Conservation (phyloP, 352 stramenopile genomes). For the Globisporangium nagaii region DNA sequence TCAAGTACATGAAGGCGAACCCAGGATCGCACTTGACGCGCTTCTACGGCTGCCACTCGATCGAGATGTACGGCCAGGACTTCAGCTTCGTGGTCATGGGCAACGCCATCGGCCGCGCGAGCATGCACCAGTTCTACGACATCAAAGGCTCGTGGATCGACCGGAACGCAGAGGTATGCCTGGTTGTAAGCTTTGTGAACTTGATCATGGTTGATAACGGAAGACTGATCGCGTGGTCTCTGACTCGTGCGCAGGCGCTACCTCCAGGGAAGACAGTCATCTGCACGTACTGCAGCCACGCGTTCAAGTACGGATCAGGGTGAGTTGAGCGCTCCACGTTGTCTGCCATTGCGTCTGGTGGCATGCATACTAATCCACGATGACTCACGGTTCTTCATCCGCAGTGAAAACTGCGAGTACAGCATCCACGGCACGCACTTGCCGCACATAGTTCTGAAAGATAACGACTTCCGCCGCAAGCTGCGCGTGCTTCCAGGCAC, state of each 20-base stretch:
- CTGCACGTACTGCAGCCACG: constrained; percentile 81
- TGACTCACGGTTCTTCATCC: no score
- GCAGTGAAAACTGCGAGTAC: constrained; percentile 67
- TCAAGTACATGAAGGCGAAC: constrained; percentile 75
- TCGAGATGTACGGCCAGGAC: constrained; percentile 85
- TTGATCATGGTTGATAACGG: neutral
- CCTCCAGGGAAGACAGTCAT: constrained; percentile 78
- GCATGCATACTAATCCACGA: no score
- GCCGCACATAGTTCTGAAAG: constrained; percentile 76
- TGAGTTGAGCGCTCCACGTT: constrained; percentile 8
- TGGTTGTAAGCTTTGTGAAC: neutral
- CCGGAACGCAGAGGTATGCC: constrained; percentile 71
- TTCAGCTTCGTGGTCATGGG: constrained; percentile 91
- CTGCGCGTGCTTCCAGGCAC: constrained; percentile 61
- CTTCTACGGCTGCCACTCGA: constrained; percentile 87
- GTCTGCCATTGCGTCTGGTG: no score
- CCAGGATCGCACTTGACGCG: constrained; percentile 80
- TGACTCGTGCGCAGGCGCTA: constrained; percentile 35
- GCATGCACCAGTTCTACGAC: constrained; percentile 88
- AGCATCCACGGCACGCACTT: constrained; percentile 76
- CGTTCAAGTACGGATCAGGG: constrained; percentile 68
- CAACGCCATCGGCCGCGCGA: constrained; percentile 79
- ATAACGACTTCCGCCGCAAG: constrained; percentile 86
- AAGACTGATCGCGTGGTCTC: neutral
- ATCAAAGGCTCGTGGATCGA: constrained; percentile 89